Evolutionary conservation across 164 flowering plant species (phyloP).

Genomic region (Nymphaea colorata): DNA sequence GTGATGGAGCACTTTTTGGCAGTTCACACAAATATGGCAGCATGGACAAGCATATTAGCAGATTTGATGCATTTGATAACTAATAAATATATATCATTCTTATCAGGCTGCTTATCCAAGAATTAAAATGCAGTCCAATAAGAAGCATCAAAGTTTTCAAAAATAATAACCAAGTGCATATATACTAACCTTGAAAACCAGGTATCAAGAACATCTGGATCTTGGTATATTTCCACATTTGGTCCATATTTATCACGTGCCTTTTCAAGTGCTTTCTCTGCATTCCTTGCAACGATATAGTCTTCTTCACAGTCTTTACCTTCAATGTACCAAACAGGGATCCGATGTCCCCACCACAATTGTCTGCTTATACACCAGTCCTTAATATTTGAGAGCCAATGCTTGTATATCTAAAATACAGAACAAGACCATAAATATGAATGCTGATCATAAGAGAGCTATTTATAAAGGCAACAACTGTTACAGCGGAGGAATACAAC

Average conservation of each 20-base stretch:
- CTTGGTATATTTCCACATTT: conserved; percentile 77
- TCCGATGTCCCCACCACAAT: conserved; percentile 98
- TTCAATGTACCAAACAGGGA: conserved; percentile 90
- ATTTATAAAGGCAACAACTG: too few relatives aligned
- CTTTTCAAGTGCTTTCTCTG: conserved; percentile 59
- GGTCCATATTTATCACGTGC: conserved; percentile 73
- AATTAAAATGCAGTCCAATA: too few relatives aligned
- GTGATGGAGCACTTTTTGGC: too few relatives aligned
- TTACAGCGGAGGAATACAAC: too few relatives aligned
- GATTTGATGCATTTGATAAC: too few relatives aligned
- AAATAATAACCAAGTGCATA: neutral
- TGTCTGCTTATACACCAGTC: conserved; percentile 99
- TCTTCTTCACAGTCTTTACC: conserved; percentile 85
- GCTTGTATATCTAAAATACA: conserved; percentile 67
- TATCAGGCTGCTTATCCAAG: too few relatives aligned
- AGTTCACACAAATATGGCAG: too few relatives aligned
- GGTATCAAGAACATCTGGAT: conserved; percentile 97
- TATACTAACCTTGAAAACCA: conserved; percentile 85
- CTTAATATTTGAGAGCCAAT: conserved; percentile 83
- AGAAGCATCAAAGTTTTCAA: too few relatives aligned
- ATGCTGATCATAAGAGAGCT: neutral
- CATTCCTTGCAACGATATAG: conserved; percentile 71
- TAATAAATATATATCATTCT: too few relatives aligned
- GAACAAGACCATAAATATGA: conserved; percentile 3
- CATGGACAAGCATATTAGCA: too few relatives aligned